Percentiles rank a stretch among this genome's conserved stretches.
Conservation (phyloP, 1,284 basidiomycete species). For the Moniliophthora roreri region DNA sequence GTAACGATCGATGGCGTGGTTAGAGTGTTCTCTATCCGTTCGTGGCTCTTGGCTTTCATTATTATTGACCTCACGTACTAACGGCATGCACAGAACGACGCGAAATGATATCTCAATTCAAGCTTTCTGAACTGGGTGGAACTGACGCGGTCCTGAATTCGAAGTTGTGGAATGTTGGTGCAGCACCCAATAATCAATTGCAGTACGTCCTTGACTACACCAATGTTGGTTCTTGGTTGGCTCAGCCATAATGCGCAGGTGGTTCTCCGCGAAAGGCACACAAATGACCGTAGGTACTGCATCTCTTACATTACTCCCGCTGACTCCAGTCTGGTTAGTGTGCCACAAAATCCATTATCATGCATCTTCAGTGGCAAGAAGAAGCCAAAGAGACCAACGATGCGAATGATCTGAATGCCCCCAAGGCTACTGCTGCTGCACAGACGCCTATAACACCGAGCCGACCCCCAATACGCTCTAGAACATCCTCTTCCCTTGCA, state of each 20-base stretch:
- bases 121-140: conserved; percentile 76
- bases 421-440: conserved; percentile 20
- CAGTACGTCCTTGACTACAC: conserved; percentile 47
- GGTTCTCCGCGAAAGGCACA: conserved; percentile 89
- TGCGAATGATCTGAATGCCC: conserved; percentile 5
- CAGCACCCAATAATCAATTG: conserved; percentile 80
- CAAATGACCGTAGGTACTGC: conserved; percentile 76
- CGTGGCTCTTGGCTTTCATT: not conserved
- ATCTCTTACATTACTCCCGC: not conserved
- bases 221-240: not conserved
- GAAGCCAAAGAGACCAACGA: conserved; percentile 57
- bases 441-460: conserved; percentile 9
- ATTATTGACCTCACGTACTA: conserved; percentile 1
- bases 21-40: conserved; percentile 85
- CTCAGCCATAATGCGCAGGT: conserved; percentile 38
- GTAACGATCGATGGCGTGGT: conserved; percentile 93
- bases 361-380: conserved; percentile 88
- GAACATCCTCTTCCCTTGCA: conserved; percentile 43
- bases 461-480: conserved; percentile 29
- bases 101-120: conserved; percentile 92
- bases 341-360: conserved; percentile 84
- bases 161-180: conserved; percentile 72
- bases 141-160: conserved; percentile 62
- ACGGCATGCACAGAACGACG: conserved; percentile 49
- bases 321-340: conserved; percentile 48